A percentile compares a stretch with the other conserved stretches of the same genome.
Evolutionary conservation across 1,139 yeast genomes (phyloP).

Genomic region (Debaryomycetaceae sp.): DNA sequence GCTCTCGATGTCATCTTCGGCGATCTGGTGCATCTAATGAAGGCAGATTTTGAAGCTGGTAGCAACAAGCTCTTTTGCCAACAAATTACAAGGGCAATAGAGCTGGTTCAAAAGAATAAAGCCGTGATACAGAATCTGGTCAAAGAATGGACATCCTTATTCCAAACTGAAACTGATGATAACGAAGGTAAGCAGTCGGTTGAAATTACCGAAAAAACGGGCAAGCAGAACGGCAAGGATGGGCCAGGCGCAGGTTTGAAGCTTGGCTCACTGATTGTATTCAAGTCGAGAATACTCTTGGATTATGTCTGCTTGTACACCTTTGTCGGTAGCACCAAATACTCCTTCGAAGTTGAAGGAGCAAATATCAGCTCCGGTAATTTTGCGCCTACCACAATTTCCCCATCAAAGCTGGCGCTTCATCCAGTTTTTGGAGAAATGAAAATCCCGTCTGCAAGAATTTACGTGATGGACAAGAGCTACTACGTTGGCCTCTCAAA

Average conservation of each 20-base stretch:
- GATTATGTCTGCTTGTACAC: slow-evolving; percentile 29
- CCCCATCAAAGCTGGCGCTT: no score
- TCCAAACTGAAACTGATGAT: no score
- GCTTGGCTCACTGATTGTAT: not conserved
- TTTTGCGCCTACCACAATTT: no score
- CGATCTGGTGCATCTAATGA: slow-evolving; percentile 11
- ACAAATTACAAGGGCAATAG: slow-evolving; percentile 10
- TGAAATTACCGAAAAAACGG: no score
- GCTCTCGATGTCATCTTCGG: slow-evolving; percentile 8
- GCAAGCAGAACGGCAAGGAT: no score
- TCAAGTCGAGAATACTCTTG: slow-evolving; percentile 18
- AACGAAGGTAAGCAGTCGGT: no score
- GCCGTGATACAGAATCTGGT: not conserved
- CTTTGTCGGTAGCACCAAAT: slow-evolving; percentile 19
- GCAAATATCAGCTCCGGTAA: slow-evolving; percentile 12
- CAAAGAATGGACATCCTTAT: slow-evolving; percentile 4
- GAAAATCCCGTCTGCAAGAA: slow-evolving; percentile 28
- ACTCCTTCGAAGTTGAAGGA: slow-evolving; percentile 24
- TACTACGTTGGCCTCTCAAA: slow-evolving; percentile 36
- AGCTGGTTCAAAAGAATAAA: not conserved
- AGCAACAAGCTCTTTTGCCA: slow-evolving; percentile 24
- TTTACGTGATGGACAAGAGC: slow-evolving; percentile 24
- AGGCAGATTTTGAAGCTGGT: slow-evolving; percentile 17
- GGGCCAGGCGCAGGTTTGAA: not conserved
- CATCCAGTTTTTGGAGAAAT: slow-evolving; percentile 28